Evolutionary conservation across 2,329 filamentous ascomycete species (phyloP), one percentile per base, ranked within the genome.

Genomic region (Seiridium unicorne): DNA sequence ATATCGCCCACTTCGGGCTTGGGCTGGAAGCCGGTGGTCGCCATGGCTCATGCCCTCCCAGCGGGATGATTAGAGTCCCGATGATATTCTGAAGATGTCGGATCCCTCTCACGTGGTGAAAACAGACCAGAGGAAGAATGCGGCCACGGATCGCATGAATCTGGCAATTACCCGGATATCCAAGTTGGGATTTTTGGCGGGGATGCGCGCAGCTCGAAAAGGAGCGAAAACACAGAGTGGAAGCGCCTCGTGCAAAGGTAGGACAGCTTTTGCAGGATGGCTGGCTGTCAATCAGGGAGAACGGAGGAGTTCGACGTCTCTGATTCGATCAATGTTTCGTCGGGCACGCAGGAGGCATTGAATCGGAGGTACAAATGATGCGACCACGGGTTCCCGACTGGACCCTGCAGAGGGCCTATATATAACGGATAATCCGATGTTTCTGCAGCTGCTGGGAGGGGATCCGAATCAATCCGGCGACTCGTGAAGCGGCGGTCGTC

Each of bases 1-100:
- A 87, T 84, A 68, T 90, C 87, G 73, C 89, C 89, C 64, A 85
- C 79, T 35, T 87, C 84, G 69, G 85, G 87, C 73, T 78, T 81
- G 63, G 71, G 64, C 55, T 70, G 73, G 57, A 61, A 66, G 62
- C 80, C 76, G 62, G 73, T 76, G 70, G 78, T 74, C 67, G 80
- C 79, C 81, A 81, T 80, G 64, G 62, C 74, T 63, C 44, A 60
- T 51, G 32, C 60, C 56, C 55, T 57, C 6, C 42, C 9, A 44
- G 11, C 13, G n/a, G 35, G 40, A 48, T 53, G 18, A 35, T n/a
- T 18, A 35, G 34, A 35, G n/a, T 8, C 49, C 32, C 18, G 18
- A 9, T 53, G 31, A 26, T 49, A 26, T 9, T 49, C 13, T 31
- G n/a, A 26, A 31, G 26, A 49, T 5, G n/a, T 10, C 46, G 31